Evolutionary conservation across 1,139 yeast genomes (phyloP).

Genomic region (Candida pseudoviswanathii): DNA sequence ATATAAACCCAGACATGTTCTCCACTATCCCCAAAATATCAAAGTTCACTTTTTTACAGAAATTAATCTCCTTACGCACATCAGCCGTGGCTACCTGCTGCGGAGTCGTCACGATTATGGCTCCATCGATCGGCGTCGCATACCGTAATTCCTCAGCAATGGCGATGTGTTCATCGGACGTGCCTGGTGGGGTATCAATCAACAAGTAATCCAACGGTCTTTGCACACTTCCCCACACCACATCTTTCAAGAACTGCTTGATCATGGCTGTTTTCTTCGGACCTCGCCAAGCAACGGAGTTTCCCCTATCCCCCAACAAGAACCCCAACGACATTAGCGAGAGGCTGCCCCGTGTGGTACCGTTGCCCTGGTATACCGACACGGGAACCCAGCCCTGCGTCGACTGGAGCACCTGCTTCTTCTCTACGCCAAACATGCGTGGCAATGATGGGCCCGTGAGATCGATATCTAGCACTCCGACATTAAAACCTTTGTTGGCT

Average conservation of each 20-base stretch:
- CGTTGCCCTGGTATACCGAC: slow-evolving; percentile 32
- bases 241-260: slow-evolving; percentile 87
- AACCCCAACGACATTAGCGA: slow-evolving; percentile 91
- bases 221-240: slow-evolving; percentile 75
- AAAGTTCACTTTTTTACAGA: slow-evolving; percentile 48
- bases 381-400: slow-evolving; percentile 94
- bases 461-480: slow-evolving; percentile 94
- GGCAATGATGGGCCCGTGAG: slow-evolving; percentile 97
- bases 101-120: slow-evolving; percentile 51
- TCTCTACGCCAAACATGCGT: slow-evolving; percentile 91
- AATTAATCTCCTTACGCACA: slow-evolving; percentile 51
- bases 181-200: slow-evolving; percentile 98
- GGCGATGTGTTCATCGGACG: slow-evolving; percentile 97
- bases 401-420: slow-evolving; percentile 77
- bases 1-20: slow-evolving; percentile 53
- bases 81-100: slow-evolving; percentile 59
- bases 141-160: slow-evolving; percentile 85
- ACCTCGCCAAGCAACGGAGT: slow-evolving; percentile 97
- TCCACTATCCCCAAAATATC: slow-evolving; percentile 46
- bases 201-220: slow-evolving; percentile 69
- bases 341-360: slow-evolving; percentile 36
- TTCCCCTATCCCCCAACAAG: slow-evolving; percentile 77
- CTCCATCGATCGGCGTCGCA: slow-evolving; percentile 50
- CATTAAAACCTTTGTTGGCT: slow-evolving; percentile 68
- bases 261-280: slow-evolving; percentile 99